Conservation (phyloP, 2,329 filamentous ascomycete genomes). For the Paramyrothecium roridum region DNA sequence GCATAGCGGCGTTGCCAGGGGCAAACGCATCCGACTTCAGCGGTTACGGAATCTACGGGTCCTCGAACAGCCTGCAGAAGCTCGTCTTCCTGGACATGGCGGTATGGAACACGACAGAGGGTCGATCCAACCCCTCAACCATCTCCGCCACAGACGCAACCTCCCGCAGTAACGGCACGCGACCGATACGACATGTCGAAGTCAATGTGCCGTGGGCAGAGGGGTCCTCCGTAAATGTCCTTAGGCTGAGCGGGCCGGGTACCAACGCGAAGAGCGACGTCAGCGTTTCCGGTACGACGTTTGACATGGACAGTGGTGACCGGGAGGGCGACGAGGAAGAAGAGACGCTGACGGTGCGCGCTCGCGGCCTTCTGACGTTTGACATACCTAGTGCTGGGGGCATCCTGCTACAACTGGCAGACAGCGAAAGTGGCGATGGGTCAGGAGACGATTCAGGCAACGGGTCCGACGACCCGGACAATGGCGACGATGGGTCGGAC, state of each 20-base stretch:
- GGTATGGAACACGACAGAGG: constrained; percentile 4
- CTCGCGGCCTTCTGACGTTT: not conserved
- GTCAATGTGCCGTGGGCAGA: not conserved
- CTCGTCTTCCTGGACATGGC: not conserved
- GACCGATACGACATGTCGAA: constrained; percentile 1
- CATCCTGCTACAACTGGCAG: not conserved
- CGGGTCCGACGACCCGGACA: not conserved
- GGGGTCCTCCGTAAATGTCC: not conserved
- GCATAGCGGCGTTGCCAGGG: not conserved
- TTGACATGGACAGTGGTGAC: constrained; percentile 9
- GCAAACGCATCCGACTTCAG: not conserved
- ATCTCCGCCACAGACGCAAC: not conserved
- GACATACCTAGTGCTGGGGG: not conserved
- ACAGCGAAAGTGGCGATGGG: not conserved
- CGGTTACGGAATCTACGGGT: not conserved
- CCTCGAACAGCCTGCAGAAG: not conserved
- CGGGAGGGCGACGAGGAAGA: constrained; percentile 1
- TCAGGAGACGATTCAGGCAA: not conserved
- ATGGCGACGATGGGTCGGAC: not conserved
- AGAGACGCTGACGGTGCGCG: not conserved
- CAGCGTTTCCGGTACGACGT: constrained; percentile 3
- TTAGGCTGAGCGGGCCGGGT: not conserved
- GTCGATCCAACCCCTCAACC: constrained; percentile 3
- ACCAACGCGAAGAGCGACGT: constrained; percentile 19
- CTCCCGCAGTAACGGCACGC: not conserved